phyloP scores from a whole-genome alignment of 2,329 filamentous ascomycete genomes.

The Lecanicillium sp. region DNA sequence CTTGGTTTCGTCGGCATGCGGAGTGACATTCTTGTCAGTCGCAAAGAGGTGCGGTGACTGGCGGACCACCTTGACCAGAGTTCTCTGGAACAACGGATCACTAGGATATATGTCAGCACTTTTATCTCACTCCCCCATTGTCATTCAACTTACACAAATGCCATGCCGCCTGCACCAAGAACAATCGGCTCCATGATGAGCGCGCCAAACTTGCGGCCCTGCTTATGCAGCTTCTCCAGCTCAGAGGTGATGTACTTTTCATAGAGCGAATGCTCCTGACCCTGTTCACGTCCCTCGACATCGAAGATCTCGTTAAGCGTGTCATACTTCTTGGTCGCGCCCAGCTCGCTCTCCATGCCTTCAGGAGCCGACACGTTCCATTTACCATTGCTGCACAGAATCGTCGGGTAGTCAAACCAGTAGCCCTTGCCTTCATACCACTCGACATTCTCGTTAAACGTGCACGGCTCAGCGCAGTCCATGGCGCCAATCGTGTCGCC shows the following conservation, averaged over 20 bases:
- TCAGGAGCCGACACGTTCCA: conserved; percentile 58
- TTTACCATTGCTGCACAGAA: conserved; percentile 56
- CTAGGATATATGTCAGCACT: conserved; percentile 28
- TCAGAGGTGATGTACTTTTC: conserved; percentile 48
- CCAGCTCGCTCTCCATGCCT: conserved; percentile 37
- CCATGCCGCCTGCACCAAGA: conserved; percentile 77
- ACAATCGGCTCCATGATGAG: conserved; percentile 75
- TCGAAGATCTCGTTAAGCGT: conserved; percentile 55
- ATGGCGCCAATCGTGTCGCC: conserved; percentile 85
- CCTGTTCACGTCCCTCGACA: conserved; percentile 36
- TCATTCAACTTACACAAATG: conserved; percentile 54
- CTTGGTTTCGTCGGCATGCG: conserved; percentile 13
- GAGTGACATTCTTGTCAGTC: conserved; percentile 8
- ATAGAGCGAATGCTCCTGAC: conserved; percentile 44
- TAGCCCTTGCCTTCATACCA: conserved; percentile 75
- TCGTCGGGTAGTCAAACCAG: conserved; percentile 74
- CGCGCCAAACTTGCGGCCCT: conserved; percentile 65
- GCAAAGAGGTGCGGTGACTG: conserved; percentile 48
- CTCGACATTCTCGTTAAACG: conserved; percentile 75
- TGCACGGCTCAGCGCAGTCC: conserved; percentile 72
- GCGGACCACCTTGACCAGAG: conserved; percentile 61
- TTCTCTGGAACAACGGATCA: conserved; percentile 73
- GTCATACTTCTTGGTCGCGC: conserved; percentile 32
- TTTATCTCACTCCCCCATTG: background rate
- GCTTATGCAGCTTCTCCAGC: conserved; percentile 40